Base-by-base conservation (phyloP, 495 filamentous ascomycete genomes). In the Podospora appendiculata region DNA sequence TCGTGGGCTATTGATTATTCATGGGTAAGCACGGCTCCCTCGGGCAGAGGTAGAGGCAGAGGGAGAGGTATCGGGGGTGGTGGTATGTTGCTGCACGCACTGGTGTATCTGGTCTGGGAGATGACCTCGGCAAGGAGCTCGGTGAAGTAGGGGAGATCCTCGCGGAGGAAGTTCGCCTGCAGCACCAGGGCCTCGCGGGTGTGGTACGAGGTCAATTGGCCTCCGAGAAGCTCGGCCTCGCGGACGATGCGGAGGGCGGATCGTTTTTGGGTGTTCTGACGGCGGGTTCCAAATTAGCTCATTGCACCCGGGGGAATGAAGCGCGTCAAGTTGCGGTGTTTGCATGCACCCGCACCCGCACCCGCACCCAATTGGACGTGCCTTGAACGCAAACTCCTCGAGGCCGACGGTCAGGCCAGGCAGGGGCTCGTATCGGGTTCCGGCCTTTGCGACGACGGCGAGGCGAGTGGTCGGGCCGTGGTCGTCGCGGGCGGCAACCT, bases 141-240 rank as follows among this genome's bases (percentile, higher is more conserved):
- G 66, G 89, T 81, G 72, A 96, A 99, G 82, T 97, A 99, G 56
- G 93, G 91, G 54, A 99, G 83, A 59, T 99, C 90, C 64, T 91
- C 84, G 65, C 90, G 80, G 51, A 99, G 80, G 79, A 97, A 97
- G 70, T 89, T 95, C 65, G 93, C 87, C 68, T 88, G 82, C 60
- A 97, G 73, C 58, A 97, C 82, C 53, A 99, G 71, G 60, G 91
- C 91, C 74, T 99, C 93, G 63, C 90, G 84, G 58, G 91, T 88
- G 75, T 95, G 88, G 71, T 86, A 85, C 48, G 93, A 75, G 59
- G 73, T 77, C 70, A 96, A 80, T 77, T 89, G 81, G 60, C 88
- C 87, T 58, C 93, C 93, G 57, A 97, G 80, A 58, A 99, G 84
- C 75, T 99, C 93, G 58, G 85, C 77, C 78, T 99, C 93, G 76